Conservation (phyloP, 2,329 filamentous ascomycete species). For the Aspergillus japonicus region DNA sequence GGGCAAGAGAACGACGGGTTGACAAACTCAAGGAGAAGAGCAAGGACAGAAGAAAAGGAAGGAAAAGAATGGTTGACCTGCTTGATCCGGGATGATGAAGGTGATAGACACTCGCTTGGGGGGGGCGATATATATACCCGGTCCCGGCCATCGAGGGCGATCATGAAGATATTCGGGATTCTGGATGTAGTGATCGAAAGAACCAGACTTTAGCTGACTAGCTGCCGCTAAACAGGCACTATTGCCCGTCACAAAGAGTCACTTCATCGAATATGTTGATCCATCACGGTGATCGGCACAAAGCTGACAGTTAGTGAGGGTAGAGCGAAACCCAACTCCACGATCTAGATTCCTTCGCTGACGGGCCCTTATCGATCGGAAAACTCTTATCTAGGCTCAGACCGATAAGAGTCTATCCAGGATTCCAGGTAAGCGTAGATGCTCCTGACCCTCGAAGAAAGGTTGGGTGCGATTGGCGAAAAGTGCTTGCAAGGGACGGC, state of each 20-base stretch:
- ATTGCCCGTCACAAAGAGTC: not conserved
- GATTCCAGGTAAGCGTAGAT: no score
- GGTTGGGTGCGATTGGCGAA: no score
- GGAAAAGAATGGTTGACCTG: conserved; percentile 4
- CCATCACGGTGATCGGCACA: not conserved
- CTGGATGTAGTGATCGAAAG: no score
- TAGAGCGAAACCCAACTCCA: not conserved
- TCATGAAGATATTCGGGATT: no score
- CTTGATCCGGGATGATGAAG: not conserved
- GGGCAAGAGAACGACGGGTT: conserved; percentile 5
- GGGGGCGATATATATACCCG: conserved; percentile 8
- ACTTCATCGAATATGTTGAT: not conserved
- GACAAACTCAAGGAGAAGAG: conserved; percentile 12
- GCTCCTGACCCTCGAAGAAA: no score
- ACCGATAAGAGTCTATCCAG: no score
- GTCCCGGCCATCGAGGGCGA: no score
- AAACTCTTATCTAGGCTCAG: no score
- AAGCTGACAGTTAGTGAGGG: not conserved
- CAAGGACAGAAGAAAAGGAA: not conserved
- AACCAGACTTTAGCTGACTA: no score
- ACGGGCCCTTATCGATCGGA: not conserved
- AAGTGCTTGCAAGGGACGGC: no score
- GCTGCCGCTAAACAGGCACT: no score
- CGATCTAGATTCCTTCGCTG: not conserved
- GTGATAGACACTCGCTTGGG: not conserved